Base-by-base conservation (phyloP, 2,329 filamentous ascomycete species). In the Colletotrichum cereale region DNA sequence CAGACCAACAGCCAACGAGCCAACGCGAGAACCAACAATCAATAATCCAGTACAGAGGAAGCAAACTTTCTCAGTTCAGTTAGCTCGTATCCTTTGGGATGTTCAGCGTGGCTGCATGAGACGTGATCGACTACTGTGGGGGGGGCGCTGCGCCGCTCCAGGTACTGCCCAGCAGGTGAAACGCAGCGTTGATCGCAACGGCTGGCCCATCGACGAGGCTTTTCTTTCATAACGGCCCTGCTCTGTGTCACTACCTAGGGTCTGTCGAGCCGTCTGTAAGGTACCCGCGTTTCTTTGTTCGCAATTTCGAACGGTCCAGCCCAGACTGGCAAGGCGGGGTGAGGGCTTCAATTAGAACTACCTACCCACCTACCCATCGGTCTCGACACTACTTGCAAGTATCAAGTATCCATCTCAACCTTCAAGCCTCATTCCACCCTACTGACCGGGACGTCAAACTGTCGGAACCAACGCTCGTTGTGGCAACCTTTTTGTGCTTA, bases 141-240 rank as follows among this genome's bases (percentile, higher is more conserved):
- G 60, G 53, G 34, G 58, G 60, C 53, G 65, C 55, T 64, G 58
- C 66, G 65, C 69, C 65, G 65, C 60, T 63, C 26, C 65, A 29
- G 31, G n/a, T 34, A 26, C n/a, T 61, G 21, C 29, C 53, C 40
- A 48, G 21, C 14, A 58, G 52, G 34, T 72, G 69, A 68, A 72
- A 64, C 60, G 47, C 36, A 48, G 69, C 40, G 55, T 53, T 61
- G 36, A 38, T 40, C 55, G 52, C 65, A 72, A 72, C 69, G 66
- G 69, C 47, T 47, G 24, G 62, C 26, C 38, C 38, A 58, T 58
- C 65, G 55, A 50, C 53, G 14, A 40, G 12, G 24, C 24, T 31
- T 61, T 68, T 56, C 56, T 66, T 66, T 56, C 61, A 66, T 31
- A 56, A 66, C 62, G 48, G 53, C 36, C 52, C 61, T 47, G 38